Evolutionary conservation across 305 asterid genomes (phyloP).

Genomic region (Fraxinus latifolia): DNA sequence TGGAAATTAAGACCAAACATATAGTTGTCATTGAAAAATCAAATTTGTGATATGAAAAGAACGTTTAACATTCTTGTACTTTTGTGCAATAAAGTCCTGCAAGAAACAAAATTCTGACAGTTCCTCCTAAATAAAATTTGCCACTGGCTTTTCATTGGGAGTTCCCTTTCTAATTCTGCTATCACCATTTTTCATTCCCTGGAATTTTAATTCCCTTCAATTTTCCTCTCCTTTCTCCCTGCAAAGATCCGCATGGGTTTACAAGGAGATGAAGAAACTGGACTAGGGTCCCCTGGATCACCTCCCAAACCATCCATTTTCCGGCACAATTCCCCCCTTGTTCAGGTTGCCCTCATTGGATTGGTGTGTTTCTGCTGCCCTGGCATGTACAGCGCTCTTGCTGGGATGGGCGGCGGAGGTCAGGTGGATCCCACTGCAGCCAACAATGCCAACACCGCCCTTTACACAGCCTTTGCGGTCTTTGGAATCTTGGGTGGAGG

Average conservation of each 20-base stretch:
- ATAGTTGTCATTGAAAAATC: neutral
- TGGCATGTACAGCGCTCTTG: constrained; percentile 86
- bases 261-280: constrained; percentile 37
- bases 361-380: constrained; percentile 92
- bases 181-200: neutral
- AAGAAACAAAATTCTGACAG: neutral
- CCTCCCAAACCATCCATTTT: constrained; percentile 28
- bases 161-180: neutral
- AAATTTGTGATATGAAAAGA: neutral
- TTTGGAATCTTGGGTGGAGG: constrained; percentile 86
- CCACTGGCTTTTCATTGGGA: neutral
- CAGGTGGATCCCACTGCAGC: constrained; percentile 74
- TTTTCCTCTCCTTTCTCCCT: neutral
- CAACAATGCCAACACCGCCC: constrained; percentile 95
- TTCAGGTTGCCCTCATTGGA: constrained; percentile 67
- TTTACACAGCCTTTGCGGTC: constrained; percentile 79
- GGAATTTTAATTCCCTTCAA: neutral
- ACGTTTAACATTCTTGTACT: neutral
- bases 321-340: constrained; percentile 76
- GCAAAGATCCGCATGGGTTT: constrained; percentile 36
- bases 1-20: neutral
- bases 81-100: neutral
- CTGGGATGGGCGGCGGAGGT: constrained; percentile 95
- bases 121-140: neutral
- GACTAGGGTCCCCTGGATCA: constrained; percentile 21